phyloP scores from a whole-genome alignment of 176 grass and related monocot genomes.

The Zoysia pacifica region DNA sequence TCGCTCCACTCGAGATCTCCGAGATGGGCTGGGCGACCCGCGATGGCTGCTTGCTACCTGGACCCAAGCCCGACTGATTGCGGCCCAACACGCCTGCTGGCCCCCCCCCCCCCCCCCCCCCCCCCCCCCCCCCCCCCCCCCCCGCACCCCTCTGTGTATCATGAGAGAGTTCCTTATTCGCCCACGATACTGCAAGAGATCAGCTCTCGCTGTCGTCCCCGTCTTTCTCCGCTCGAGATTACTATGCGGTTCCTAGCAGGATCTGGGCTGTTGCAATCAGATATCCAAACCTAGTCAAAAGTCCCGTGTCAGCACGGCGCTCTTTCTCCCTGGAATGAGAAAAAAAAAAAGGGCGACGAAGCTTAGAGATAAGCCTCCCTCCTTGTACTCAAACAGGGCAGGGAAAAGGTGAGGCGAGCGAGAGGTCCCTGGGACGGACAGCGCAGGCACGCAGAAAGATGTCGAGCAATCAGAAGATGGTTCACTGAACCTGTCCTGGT shows the following conservation, averaged over 20 bases:
- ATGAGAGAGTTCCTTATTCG: no score
- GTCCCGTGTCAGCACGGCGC: neutral
- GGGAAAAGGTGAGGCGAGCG: neutral
- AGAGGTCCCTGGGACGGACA: neutral
- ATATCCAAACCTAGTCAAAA: neutral
- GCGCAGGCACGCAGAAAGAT: neutral
- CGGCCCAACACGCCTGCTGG: no score
- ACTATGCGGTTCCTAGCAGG: neutral
- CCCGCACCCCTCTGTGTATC: no score
- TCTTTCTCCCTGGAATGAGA: neutral
- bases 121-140: no score
- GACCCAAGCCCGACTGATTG: neutral
- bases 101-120: no score
- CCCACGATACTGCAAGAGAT: neutral
- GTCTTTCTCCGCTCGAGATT: neutral
- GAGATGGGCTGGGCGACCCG: neutral
- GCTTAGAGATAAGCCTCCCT: neutral
- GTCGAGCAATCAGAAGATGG: slow-evolving; percentile 3
- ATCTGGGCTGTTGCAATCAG: neutral
- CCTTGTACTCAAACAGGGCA: neutral
- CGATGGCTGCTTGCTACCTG: neutral
- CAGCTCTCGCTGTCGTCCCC: neutral
- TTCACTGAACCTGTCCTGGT: slow-evolving; percentile 24
- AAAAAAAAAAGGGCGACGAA: neutral
- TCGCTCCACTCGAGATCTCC: neutral